Evolutionary conservation across 148 eudicot genomes (phyloP).

Genomic region (Agrostemma githago): DNA sequence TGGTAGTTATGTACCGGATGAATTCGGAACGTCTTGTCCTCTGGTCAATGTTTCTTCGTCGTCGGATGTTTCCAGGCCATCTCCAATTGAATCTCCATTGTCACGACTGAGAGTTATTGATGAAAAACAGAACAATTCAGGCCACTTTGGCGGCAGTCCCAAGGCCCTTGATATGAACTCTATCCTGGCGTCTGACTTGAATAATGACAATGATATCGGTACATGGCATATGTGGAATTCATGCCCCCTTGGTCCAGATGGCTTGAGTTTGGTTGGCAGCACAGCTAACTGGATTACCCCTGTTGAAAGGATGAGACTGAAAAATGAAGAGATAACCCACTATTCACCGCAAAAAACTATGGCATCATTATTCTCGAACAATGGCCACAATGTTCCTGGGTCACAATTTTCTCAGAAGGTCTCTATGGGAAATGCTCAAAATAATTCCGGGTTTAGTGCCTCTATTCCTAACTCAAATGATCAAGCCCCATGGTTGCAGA

Average conservation of each 20-base stretch:
- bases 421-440: slow-evolving; percentile 42
- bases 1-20: slow-evolving; percentile 53
- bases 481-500: slow-evolving; percentile 74
- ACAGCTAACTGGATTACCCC: slow-evolving; percentile 57
- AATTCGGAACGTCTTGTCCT: slow-evolving; percentile 44
- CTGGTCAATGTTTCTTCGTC: slow-evolving; percentile 41
- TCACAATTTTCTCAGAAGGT: slow-evolving; percentile 42
- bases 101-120: slow-evolving; percentile 63
- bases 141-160: slow-evolving; percentile 44
- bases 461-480: slow-evolving; percentile 37
- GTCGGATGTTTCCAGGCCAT: slow-evolving; percentile 58
- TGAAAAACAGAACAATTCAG: slow-evolving; percentile 47
- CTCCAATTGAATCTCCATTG: slow-evolving; percentile 90
- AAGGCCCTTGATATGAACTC: slow-evolving; percentile 48
- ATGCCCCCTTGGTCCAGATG: slow-evolving; percentile 76
- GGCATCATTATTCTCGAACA: slow-evolving; percentile 74
- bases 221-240: slow-evolving; percentile 96
- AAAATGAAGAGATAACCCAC: slow-evolving; percentile 44
- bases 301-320: slow-evolving; percentile 47
- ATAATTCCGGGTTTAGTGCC: slow-evolving; percentile 38
- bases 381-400: slow-evolving; percentile 46
- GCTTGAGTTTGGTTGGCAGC: slow-evolving; percentile 55
- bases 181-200: slow-evolving; percentile 34
- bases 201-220: slow-evolving; percentile 44
- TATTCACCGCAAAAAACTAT: slow-evolving; percentile 56